These are phyloP conservation scores for Phaffomyces antillensis DNA, from an alignment of 805 yeast genomes.

Conservation along the genomic window DNA sequence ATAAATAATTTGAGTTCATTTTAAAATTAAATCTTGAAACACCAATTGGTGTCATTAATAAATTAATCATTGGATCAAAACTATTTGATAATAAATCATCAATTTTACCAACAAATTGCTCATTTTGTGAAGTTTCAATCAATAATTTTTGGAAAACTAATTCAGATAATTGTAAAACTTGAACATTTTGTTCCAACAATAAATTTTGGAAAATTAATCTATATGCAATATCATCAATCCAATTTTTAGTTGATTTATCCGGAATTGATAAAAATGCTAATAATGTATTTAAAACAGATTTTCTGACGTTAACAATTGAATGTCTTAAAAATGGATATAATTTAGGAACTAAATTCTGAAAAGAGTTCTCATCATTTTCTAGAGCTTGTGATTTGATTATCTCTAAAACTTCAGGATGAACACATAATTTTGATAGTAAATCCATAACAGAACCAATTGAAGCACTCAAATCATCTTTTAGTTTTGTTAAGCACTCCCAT, in stretches of 20 bases:
- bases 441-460: constrained; percentile 97
- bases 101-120: constrained; percentile 21
- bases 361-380: constrained; percentile 46
- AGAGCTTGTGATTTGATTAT: constrained; percentile 58
- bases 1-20: constrained; percentile 67
- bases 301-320: constrained; percentile 85
- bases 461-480: constrained; percentile 89
- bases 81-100: constrained; percentile 43
- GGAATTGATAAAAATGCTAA: constrained; percentile 62
- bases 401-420: constrained; percentile 69
- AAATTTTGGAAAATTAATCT: constrained; percentile 82
- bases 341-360: constrained; percentile 77
- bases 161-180: constrained; percentile 57
- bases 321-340: constrained; percentile 90
- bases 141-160: constrained; percentile 54
- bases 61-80: constrained; percentile 49
- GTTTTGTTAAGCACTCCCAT: constrained; percentile 83
- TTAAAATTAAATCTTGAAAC: constrained; percentile 80
- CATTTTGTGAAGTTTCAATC: constrained; percentile 31
- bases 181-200: constrained; percentile 79
- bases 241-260: constrained; percentile 46
- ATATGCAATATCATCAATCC: constrained; percentile 73
- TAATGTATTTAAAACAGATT: constrained; percentile 76
- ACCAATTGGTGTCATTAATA: constrained; percentile 92
- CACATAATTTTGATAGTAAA: constrained; percentile 77